Evolutionary conservation across 129 eudicot species (phyloP).

Genomic region (Cynara cardunculus): DNA sequence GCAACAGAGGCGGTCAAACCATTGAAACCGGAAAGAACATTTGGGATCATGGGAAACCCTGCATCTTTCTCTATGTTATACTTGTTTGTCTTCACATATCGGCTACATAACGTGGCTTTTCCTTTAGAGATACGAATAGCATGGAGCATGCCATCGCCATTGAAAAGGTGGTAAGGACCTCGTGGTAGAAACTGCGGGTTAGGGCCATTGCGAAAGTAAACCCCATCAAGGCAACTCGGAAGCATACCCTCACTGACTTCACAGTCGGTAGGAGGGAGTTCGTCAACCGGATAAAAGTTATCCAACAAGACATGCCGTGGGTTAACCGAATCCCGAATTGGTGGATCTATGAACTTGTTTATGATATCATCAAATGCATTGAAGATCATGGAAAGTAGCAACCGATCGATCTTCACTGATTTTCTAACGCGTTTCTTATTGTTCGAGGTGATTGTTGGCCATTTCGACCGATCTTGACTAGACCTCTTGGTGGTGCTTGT

Average conservation of each 20-base stretch:
- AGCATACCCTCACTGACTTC: not conserved
- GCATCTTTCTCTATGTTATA: slow-evolving; percentile 26
- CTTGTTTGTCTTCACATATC: slow-evolving; percentile 18
- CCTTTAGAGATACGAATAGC: not conserved
- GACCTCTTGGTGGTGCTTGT: not conserved
- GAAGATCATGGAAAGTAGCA: not conserved
- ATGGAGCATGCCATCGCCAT: not conserved
- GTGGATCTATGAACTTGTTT: slow-evolving; percentile 11
- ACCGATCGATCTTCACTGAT: not conserved
- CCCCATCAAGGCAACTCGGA: slow-evolving; percentile 30
- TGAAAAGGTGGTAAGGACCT: not conserved
- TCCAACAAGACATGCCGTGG: not conserved
- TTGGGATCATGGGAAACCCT: slow-evolving; percentile 37
- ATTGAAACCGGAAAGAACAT: slow-evolving; percentile 33
- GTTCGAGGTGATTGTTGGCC: not conserved
- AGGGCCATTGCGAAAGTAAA: slow-evolving; percentile 61
- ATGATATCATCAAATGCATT: not conserved
- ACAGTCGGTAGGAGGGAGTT: not conserved
- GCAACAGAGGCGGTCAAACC: slow-evolving; percentile 3
- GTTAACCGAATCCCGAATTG: not conserved
- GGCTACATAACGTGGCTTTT: not conserved
- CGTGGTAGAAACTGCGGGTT: slow-evolving; percentile 15
- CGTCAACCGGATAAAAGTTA: not conserved
- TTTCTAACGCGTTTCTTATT: not conserved
- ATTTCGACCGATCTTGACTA: not conserved